A percentile compares a stretch with the other conserved stretches of the same genome.
Conservation (phyloP, 441 rosid species). For the Lepidium campestre region DNA sequence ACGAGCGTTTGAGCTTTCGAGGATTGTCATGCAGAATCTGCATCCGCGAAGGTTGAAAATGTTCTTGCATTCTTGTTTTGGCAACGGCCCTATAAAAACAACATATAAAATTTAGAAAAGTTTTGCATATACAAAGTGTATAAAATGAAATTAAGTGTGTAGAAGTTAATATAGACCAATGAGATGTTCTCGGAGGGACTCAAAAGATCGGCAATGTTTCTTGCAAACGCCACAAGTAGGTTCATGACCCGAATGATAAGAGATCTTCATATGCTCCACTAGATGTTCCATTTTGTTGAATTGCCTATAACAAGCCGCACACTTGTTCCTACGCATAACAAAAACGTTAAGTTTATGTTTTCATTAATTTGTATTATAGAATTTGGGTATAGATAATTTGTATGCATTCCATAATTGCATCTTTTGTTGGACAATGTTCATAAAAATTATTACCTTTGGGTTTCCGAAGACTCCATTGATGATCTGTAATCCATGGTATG, state of each 20-base stretch:
- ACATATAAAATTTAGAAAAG: not conserved
- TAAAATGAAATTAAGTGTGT: not conserved
- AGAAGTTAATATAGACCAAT: slow-evolving; percentile 39
- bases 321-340: slow-evolving; percentile 55
- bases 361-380: not conserved
- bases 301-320: slow-evolving; percentile 89
- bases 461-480: slow-evolving; percentile 26
- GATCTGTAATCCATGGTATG: slow-evolving; percentile 26
- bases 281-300: slow-evolving; percentile 83
- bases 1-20: slow-evolving; percentile 56
- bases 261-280: slow-evolving; percentile 81
- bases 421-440: not conserved
- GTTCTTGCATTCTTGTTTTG: slow-evolving; percentile 82
- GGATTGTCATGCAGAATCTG: slow-evolving; percentile 62
- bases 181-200: slow-evolving; percentile 86
- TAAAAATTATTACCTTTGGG: slow-evolving; percentile 12
- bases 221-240: slow-evolving; percentile 71
- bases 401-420: not conserved
- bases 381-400: not conserved
- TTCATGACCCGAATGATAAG: slow-evolving; percentile 79
- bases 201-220: slow-evolving; percentile 88
- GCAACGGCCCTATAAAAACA: slow-evolving; percentile 58
- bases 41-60: slow-evolving; percentile 68
- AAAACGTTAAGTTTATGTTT: not conserved
- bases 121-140: not conserved